A percentile compares a stretch with the other conserved stretches of the same genome.
Conservation (phyloP, 306 rosid genomes). For the Biancaea sappan region DNA sequence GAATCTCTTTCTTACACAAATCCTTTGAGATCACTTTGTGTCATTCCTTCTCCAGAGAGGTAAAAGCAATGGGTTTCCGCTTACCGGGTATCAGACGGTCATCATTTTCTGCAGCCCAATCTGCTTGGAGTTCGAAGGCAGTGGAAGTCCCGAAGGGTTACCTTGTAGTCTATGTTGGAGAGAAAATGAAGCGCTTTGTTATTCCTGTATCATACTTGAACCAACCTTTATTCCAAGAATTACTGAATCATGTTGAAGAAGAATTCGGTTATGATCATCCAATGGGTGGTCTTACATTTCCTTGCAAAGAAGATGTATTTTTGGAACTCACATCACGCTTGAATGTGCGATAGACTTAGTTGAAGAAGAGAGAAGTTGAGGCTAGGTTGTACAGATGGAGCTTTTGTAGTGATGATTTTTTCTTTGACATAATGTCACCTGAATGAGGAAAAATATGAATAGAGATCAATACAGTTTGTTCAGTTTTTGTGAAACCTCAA, state of each 20-base stretch:
- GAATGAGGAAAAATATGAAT: neutral
- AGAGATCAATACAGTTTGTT: no score
- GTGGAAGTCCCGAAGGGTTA: conserved; percentile 38
- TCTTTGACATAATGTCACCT: neutral
- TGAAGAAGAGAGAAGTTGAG: conserved; percentile 25
- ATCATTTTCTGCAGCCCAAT: neutral
- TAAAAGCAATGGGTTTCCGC: conserved; percentile 28
- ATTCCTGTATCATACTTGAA: conserved; percentile 45
- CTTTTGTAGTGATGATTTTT: neutral
- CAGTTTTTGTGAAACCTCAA: neutral
- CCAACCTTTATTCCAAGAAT: conserved; percentile 39
- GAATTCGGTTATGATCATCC: conserved; percentile 48
- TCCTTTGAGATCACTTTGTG: neutral
- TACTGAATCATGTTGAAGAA: conserved; percentile 39
- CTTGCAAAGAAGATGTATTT: conserved; percentile 26
- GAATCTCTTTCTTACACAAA: neutral
- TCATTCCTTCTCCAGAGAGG: neutral
- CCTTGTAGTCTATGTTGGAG: conserved; percentile 46
- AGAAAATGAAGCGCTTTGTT: conserved; percentile 41
- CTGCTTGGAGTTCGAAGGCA: neutral
- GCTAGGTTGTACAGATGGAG: conserved; percentile 2
- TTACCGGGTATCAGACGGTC: neutral
- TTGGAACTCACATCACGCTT: neutral
- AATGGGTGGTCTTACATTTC: conserved; percentile 43
- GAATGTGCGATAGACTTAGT: neutral